Evolutionary conservation across 257 asterid genomes (phyloP), one percentile per base, ranked within the genome.

Genomic region (Forsythia suspensa): DNA sequence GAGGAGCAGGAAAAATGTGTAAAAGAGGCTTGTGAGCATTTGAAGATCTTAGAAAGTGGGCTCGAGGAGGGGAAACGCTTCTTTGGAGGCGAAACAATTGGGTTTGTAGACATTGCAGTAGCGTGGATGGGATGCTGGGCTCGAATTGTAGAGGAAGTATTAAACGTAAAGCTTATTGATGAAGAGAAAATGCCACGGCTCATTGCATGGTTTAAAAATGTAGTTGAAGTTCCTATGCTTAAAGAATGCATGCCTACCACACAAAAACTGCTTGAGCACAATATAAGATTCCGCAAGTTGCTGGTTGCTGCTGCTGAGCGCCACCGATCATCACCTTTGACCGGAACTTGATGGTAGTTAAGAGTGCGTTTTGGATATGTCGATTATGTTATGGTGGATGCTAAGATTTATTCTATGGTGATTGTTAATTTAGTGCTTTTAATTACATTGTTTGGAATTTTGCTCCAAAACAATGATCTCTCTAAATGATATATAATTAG

Each of bases 101-200:
- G 85, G 8, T 84, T 70, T 73, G 75, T 80, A 11, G 85, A 84
- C 74, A 52, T 84, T 9, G 81, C 81, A 10, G 41, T 37, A 0
- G 83, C 79, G 42, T 81, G 85, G 85, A 36, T 78, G 21, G 84
- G 81, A 46, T 52, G 37, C 70, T 84, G 82, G 87, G 82, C 68
- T 77, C 77, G 76, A 34, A 36, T 80, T 1, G 66, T 59, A 15
- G 77, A 63, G 72, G 82, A 84, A 72, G 52, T 73, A 39, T 72
- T 74, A 42, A 66, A 65, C 70, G 34, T 74, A 40, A 65, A 78
- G 79, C 81, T 81, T 41, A 41, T 84, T 5, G 83, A 78, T 59
- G 80, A 80, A 21, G 85, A 81, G 69, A 77, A 61, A 46, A 81
- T 81, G 87, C 79, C 87, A 40, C 70, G 52, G 55, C 83, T 81